phyloP scores from a whole-genome alignment of 2,329 filamentous ascomycete species.

The Aspergillus pseudonomiae region DNA sequence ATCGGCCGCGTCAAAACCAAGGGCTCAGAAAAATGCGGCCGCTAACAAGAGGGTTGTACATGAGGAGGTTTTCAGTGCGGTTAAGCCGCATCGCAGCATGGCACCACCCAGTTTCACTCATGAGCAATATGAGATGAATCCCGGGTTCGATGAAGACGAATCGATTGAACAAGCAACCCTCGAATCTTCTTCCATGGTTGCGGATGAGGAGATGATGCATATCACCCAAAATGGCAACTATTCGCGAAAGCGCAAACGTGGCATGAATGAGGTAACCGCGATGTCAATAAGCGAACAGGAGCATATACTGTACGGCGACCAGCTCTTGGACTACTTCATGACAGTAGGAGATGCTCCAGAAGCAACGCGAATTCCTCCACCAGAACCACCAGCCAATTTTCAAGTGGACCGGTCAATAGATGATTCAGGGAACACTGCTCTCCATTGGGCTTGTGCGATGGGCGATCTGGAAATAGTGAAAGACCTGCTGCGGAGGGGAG shows the following conservation, averaged over 20 bases:
- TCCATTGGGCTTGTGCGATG: constrained; percentile 98
- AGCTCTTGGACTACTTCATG: constrained; percentile 94
- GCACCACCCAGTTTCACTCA: constrained; percentile 46
- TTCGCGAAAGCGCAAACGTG: constrained; percentile 76
- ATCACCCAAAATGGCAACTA: constrained; percentile 63
- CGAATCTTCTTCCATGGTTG: constrained; percentile 81
- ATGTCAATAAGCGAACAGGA: constrained; percentile 72
- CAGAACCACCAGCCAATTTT: constrained; percentile 81
- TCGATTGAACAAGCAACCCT: constrained; percentile 82
- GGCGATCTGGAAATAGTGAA: constrained; percentile 90
- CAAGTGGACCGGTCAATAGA: constrained; percentile 93
- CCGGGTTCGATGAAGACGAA: constrained; percentile 72
- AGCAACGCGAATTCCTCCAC: constrained; percentile 59
- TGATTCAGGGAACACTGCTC: constrained; percentile 84
- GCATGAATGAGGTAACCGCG: constrained; percentile 61
- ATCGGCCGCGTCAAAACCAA: constrained; percentile 72
- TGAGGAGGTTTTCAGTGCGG: constrained; percentile 36
- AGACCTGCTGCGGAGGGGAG: constrained; percentile 79
- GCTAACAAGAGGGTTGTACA: constrained; percentile 57
- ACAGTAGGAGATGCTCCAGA: constrained; percentile 76
- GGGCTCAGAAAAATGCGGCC: constrained; percentile 70
- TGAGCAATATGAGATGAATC: constrained; percentile 69
- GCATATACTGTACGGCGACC: constrained; percentile 88
- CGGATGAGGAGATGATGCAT: constrained; percentile 78
- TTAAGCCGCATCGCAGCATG: constrained; percentile 37